Conservation (phyloP, 495 filamentous ascomycete genomes). For the Articulospora tetracladia region DNA sequence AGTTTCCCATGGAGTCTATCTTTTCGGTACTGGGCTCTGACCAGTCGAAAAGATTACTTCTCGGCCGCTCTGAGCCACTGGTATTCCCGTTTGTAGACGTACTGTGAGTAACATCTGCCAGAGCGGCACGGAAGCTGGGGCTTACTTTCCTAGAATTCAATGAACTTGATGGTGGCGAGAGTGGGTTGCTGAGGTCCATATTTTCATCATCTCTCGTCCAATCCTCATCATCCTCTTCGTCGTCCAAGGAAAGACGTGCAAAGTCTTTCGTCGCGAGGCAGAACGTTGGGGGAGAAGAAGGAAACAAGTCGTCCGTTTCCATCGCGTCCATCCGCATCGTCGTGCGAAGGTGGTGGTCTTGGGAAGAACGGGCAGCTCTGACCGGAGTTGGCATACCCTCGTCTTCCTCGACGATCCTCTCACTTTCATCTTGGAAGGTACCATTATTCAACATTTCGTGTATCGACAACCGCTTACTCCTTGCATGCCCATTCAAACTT, state of each 20-base stretch:
- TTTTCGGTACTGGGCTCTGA: constrained; percentile 66
- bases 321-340: constrained; percentile 10
- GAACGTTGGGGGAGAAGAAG: constrained; percentile 26
- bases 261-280: constrained; percentile 33
- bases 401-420: constrained; percentile 63
- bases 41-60: constrained; percentile 81
- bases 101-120: constrained; percentile 38
- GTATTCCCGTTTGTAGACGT: constrained; percentile 26
- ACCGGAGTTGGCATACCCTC: constrained; percentile 56
- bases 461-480: constrained; percentile 21
- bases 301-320: constrained; percentile 10
- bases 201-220: constrained; percentile 55
- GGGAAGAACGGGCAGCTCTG: constrained; percentile 23
- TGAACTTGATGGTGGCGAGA: constrained; percentile 49
- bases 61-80: constrained; percentile 41
- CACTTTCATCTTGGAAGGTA: constrained; percentile 42
- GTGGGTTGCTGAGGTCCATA: constrained; percentile 41
- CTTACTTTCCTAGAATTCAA: constrained; percentile 38
- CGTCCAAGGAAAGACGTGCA: constrained; percentile 47
- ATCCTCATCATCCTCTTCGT: constrained; percentile 58
- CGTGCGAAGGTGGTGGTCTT: constrained; percentile 21
- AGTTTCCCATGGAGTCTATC: constrained; percentile 45
- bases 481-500: constrained; percentile 16
- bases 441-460: constrained; percentile 25
- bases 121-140: constrained; percentile 38